Evolutionary conservation across 306 rosid species (phyloP).

Genomic region (Sechiopsis laciniata): DNA sequence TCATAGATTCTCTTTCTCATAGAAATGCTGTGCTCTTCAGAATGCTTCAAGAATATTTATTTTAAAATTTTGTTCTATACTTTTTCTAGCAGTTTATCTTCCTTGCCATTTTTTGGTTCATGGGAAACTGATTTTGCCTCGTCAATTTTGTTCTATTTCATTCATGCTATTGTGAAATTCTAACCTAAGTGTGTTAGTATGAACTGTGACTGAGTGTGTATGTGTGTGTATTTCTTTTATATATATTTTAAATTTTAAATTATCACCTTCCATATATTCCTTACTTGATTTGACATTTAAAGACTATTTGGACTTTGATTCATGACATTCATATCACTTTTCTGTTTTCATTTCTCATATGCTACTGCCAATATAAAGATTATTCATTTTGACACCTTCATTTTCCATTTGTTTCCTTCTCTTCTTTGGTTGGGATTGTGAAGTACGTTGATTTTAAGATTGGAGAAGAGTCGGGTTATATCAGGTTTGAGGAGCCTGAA

Average conservation of each 20-base stretch:
- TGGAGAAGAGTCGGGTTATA: conserved; percentile 74
- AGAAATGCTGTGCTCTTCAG: not conserved
- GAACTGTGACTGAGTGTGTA: not conserved
- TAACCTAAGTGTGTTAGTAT: not conserved
- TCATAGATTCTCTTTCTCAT: not conserved
- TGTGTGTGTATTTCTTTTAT: too few relatives aligned
- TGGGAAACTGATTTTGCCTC: not conserved
- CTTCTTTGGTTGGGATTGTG: conserved; percentile 12
- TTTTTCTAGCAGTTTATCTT: not conserved
- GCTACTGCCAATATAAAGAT: not conserved
- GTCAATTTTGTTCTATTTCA: too few relatives aligned
- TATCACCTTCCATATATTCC: not conserved
- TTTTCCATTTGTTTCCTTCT: not conserved
- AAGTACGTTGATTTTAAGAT: conserved; percentile 80
- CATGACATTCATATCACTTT: not conserved
- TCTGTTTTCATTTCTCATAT: not conserved
- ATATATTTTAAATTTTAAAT: not conserved
- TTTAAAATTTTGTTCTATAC: not conserved
- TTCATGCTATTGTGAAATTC: not conserved
- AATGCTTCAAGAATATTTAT: not conserved
- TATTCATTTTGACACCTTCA: conserved; percentile 21
- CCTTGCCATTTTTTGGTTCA: not conserved
- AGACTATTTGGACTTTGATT: not conserved
- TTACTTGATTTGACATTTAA: not conserved
- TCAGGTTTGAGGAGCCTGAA: conserved; percentile 73